phyloP scores from a whole-genome alignment of 768 basidiomycete species.

The Mycena chlorophos region DNA sequence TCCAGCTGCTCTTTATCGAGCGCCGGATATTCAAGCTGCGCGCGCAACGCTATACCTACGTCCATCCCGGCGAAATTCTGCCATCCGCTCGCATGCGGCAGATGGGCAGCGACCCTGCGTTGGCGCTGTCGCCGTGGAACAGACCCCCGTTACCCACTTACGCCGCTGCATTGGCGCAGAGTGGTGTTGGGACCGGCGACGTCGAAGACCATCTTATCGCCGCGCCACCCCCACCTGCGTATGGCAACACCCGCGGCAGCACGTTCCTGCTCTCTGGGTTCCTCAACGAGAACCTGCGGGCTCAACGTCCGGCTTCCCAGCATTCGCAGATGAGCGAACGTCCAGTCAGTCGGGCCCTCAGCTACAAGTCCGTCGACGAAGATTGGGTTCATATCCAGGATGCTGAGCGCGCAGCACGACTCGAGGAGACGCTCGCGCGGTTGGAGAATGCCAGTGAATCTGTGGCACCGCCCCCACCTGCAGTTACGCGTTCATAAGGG shows the following conservation, averaged over 20 bases:
- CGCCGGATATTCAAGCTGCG: conserved; percentile 65
- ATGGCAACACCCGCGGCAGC: conserved; percentile 72
- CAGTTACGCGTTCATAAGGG: neutral
- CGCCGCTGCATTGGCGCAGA: conserved; percentile 66
- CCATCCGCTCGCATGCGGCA: conserved; percentile 39
- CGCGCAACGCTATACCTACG: conserved; percentile 58
- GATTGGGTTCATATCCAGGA: conserved; percentile 57
- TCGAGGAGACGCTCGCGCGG: conserved; percentile 58
- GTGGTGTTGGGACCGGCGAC: conserved; percentile 71
- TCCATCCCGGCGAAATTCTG: conserved; percentile 59
- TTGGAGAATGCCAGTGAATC: too few relatives aligned
- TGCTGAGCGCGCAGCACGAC: conserved; percentile 49
- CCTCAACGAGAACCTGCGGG: conserved; percentile 48
- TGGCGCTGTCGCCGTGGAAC: conserved; percentile 68
- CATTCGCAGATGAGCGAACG: conserved; percentile 31
- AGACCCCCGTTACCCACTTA: conserved; percentile 70
- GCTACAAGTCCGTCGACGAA: conserved; percentile 55
- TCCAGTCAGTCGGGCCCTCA: conserved; percentile 44
- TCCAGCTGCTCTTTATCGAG: conserved; percentile 62
- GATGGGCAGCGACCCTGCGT: conserved; percentile 26
- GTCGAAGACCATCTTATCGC: conserved; percentile 73
- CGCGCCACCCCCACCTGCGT: conserved; percentile 71
- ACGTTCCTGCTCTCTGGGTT: conserved; percentile 58
- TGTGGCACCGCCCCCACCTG: conserved; percentile 26
- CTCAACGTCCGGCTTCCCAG: conserved; percentile 45